Evolutionary conservation across 352 stramenopile species (phyloP).

Genomic region (Globisporangium yorkense): DNA sequence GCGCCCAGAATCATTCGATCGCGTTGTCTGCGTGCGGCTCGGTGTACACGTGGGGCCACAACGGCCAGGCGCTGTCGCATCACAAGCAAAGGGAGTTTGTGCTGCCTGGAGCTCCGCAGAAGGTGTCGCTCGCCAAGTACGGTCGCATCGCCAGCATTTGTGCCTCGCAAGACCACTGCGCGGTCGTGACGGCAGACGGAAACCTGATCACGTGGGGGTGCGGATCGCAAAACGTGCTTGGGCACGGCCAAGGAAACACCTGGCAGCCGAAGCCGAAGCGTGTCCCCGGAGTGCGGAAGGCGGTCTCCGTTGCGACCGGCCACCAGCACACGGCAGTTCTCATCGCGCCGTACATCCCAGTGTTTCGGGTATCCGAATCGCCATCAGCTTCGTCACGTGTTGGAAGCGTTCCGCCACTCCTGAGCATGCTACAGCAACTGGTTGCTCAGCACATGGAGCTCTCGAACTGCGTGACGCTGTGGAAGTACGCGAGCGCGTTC

Average conservation of each 20-base stretch:
- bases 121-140: constrained; percentile 37
- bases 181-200: constrained; percentile 53
- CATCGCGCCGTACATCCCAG: constrained; percentile 36
- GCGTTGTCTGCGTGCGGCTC: constrained; percentile 50
- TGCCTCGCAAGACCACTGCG: constrained; percentile 73
- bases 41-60: constrained; percentile 77
- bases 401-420: not conserved
- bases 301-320: constrained; percentile 49
- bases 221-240: constrained; percentile 60
- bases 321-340: constrained; percentile 76
- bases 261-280: constrained; percentile 80
- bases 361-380: not conserved
- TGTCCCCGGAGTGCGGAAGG: constrained; percentile 69
- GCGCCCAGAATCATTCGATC: constrained; percentile 76
- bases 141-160: constrained; percentile 48
- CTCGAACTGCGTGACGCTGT: constrained; percentile 52
- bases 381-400: too few species aligned
- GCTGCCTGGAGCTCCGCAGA: constrained; percentile 35
- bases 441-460: constrained; percentile 51
- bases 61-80: constrained; percentile 58
- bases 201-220: constrained; percentile 76
- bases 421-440: constrained; percentile 36
- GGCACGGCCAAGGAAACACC: constrained; percentile 61
- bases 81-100: constrained; percentile 17
- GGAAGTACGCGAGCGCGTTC: constrained; percentile 55